These are phyloP conservation scores for Glonium stellatum DNA, from an alignment of 495 filamentous ascomycete species.

Conservation along the genomic window DNA sequence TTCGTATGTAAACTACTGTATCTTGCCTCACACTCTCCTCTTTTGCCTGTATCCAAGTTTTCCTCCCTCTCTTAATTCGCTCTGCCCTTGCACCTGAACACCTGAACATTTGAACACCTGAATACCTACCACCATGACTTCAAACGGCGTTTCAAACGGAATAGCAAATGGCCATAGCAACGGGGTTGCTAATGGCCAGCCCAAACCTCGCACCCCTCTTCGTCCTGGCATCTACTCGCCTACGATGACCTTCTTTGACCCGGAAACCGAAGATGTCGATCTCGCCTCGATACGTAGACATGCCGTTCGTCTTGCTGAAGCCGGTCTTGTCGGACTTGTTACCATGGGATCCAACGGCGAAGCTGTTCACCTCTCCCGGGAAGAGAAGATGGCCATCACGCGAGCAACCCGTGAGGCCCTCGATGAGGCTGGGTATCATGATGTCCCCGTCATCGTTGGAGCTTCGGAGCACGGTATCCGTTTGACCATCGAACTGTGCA, in stretches of 20 bases:
- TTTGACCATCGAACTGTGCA: conserved; percentile 67
- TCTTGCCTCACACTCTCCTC: not conserved
- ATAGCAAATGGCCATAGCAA: conserved; percentile 12
- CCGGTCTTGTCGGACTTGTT: conserved; percentile 74
- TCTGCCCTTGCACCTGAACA: not conserved
- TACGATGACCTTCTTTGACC: conserved; percentile 85
- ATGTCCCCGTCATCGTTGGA: conserved; percentile 75
- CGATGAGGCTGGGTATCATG: conserved; percentile 68
- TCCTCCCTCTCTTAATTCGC: not conserved
- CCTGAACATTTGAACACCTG: not conserved
- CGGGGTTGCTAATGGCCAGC: conserved; percentile 10
- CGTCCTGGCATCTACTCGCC: conserved; percentile 83
- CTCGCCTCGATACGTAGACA: conserved; percentile 70
- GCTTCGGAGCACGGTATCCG: conserved; percentile 71
- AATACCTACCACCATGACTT: conserved; percentile 15
- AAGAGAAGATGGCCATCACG: conserved; percentile 70
- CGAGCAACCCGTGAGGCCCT: conserved; percentile 74
- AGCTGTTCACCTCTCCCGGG: conserved; percentile 70
- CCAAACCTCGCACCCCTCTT: conserved; percentile 44
- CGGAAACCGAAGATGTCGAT: conserved; percentile 75
- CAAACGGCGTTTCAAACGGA: conserved; percentile 8
- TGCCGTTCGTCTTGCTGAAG: conserved; percentile 71
- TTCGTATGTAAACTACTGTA: conserved; percentile 8
- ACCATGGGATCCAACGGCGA: conserved; percentile 90
- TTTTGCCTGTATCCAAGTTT: conserved; percentile 1